phyloP scores from a whole-genome alignment of 305 asterid species.

The Fraxinus angustifolia region DNA sequence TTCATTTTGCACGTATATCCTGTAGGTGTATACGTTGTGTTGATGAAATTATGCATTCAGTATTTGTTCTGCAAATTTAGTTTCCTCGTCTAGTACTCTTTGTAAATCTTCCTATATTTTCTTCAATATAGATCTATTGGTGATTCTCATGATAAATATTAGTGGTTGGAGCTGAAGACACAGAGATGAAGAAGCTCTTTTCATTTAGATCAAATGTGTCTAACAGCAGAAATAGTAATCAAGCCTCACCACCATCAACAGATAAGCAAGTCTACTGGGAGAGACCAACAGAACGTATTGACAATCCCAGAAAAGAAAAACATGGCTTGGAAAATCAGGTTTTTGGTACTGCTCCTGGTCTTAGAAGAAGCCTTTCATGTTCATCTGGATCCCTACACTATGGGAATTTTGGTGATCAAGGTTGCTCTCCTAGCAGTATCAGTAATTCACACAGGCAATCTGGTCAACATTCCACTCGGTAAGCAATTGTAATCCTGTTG shows the following conservation, averaged over 20 bases:
- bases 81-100: constrained; percentile 10
- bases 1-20: neutral
- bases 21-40: neutral
- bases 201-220: constrained; percentile 64
- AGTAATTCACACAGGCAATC: constrained; percentile 50
- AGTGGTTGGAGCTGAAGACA: constrained; percentile 33
- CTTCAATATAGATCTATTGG: constrained; percentile 26
- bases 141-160: constrained; percentile 29
- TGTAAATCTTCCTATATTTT: neutral
- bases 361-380: constrained; percentile 78
- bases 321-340: constrained; percentile 42
- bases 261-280: constrained; percentile 60
- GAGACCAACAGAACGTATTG: constrained; percentile 41
- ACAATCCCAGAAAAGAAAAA: constrained; percentile 43
- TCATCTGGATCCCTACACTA: constrained; percentile 70
- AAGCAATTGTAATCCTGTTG: constrained; percentile 16
- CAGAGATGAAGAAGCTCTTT: constrained; percentile 83
- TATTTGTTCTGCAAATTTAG: constrained; percentile 1
- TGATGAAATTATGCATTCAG: neutral
- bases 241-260: constrained; percentile 55
- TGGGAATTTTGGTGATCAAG: constrained; percentile 37
- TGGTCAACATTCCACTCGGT: constrained; percentile 58
- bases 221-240: constrained; percentile 32
- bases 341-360: constrained; percentile 45
- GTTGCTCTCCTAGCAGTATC: constrained; percentile 55